Base-by-base conservation (phyloP, 768 basidiomycete genomes). In the Kwoniella botswanensis region DNA sequence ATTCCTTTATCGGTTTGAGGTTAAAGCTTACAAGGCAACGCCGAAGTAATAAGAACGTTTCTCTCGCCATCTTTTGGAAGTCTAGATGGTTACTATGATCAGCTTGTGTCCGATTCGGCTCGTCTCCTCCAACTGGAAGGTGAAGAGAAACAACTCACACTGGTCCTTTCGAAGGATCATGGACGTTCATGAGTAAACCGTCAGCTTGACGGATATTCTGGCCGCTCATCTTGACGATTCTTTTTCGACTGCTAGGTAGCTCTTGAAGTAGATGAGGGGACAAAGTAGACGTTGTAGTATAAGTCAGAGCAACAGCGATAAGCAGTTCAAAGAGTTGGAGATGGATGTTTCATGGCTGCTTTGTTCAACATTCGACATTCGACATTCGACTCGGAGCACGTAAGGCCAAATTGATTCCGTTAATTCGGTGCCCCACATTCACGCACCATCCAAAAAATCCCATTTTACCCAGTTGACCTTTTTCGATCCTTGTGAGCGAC, bases 21-120 rank as follows among this genome's bases (percentile, higher is more conserved):
- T 22, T 21, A 29, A 26, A 43, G 50, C 81, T 74, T 58, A 83
- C 83, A 84, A 50, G 97, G 97, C 67, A 99, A 85, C 46, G 97
- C 95, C 73, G 94, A 97, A 12, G 97, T 98, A 75, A 99, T 90
- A 35, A 99, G 86, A 54, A 95, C 86, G 80, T 98, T 99, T 66
- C 87, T 86, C 84, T 94, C 91, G 57, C 95, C 96, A 56, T 90
- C 87, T 83, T 91, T 90, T 12, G 97, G 97, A 53, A 91, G 82
- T 60, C 90, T 91, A 64, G 26, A 17, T 61, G 68, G 53, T 55
- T 61, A 22, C 18, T 57, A 42, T 70, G 26, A 63, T 18, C 13
- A 6, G 35, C 35, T 9, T 35, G 7, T 35, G 35, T 55, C 26
- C 10, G 67, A 17, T 12, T 52, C 12, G 22, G 43, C 1, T 64